Base-by-base conservation (phyloP, 176 grass and related monocot genomes). In the Carex kokanica region DNA sequence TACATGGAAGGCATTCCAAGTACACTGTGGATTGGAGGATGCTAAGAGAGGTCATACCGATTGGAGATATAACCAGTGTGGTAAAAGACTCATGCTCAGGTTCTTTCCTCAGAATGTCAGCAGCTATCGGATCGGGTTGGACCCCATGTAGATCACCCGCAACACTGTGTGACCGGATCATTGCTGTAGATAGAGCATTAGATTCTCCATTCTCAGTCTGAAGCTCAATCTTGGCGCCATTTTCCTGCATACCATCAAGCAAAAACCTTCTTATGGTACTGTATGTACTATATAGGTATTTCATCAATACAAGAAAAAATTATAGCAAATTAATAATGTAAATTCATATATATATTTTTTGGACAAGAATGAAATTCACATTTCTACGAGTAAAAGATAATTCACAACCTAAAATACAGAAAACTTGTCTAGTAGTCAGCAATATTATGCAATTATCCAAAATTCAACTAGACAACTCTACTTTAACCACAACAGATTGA, bases 81-180 rank as follows among this genome's bases (percentile, higher is more conserved):
- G 92, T 91, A 93, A 98, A 98, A 62, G 93, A 89, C 87, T 95
- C 96, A 88, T 95, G 91, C 65, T 98, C 86, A 71, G 96, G 88
- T 87, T 90, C 96, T 95, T 89, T 98, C 82, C 96, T 91, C 85
- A 98, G 93, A 95, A 98, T 95, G 90, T 98, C 89, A 82, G 96
- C 96, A 45, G 93, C 93, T 83, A 98, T 81, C 69, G 96, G 96
- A 64, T 98, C 91, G 83, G 93, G 93, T 75, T 95, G 96, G 59
- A 85, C 96, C 2, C 78, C 93, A 86, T 95, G 96, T 84, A 98
- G 84, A 95, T 95, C 85, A 87, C 92, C 94, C 61, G 96, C 87
- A 80, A 93, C 90, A 84, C 96, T 98, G 79, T 93, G 89, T 74
- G 93, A 90, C 32, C 93, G 87, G 63, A 87, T 90, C 93, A 98